phyloP scores from a whole-genome alignment of 768 basidiomycete species.

The Steccherinum ochraceum region DNA sequence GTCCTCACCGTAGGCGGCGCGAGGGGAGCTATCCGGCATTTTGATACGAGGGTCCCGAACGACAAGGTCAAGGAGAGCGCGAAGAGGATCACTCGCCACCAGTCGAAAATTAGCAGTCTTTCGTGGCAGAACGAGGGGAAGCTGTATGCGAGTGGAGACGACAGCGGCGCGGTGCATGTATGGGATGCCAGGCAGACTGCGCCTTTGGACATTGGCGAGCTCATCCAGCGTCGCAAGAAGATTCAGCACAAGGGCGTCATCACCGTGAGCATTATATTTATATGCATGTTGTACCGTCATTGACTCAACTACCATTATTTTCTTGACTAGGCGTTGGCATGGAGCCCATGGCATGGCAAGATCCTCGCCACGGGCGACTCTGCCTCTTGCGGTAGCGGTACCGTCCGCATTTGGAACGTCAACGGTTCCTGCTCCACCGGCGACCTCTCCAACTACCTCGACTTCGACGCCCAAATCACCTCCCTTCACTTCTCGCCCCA shows the following conservation, averaged over 20 bases:
- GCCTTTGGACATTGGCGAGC: slow-evolving; percentile 51
- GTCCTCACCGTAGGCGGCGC: slow-evolving; percentile 59
- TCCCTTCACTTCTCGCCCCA: slow-evolving; percentile 72
- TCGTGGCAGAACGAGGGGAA: slow-evolving; percentile 64
- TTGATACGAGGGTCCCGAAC: slow-evolving; percentile 54
- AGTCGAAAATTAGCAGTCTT: slow-evolving; percentile 56
- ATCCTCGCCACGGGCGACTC: slow-evolving; percentile 42
- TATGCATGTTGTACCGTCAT: neutral
- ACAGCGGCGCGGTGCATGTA: slow-evolving; percentile 66
- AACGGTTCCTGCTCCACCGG: slow-evolving; percentile 34
- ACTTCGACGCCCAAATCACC: slow-evolving; percentile 55
- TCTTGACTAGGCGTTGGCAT: slow-evolving; percentile 45
- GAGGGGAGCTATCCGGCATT: slow-evolving; percentile 70
- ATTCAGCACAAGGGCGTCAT: slow-evolving; percentile 62
- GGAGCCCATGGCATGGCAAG: slow-evolving; percentile 52
- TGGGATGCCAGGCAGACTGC: slow-evolving; percentile 60
- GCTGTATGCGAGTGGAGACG: slow-evolving; percentile 71
- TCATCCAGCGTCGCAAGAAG: slow-evolving; percentile 54
- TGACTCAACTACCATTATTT: too few species aligned
- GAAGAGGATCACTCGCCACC: slow-evolving; percentile 61
- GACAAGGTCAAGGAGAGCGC: slow-evolving; percentile 52
- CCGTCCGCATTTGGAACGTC: slow-evolving; percentile 51
- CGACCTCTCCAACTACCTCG: slow-evolving; percentile 33
- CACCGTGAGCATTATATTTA: slow-evolving; percentile 31
- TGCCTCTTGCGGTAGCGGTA: slow-evolving; percentile 36